Percentiles rank a stretch among this genome's conserved stretches.
phyloP scores from a whole-genome alignment of 2,329 filamentous ascomycete genomes.

The Phialophora expanda region DNA sequence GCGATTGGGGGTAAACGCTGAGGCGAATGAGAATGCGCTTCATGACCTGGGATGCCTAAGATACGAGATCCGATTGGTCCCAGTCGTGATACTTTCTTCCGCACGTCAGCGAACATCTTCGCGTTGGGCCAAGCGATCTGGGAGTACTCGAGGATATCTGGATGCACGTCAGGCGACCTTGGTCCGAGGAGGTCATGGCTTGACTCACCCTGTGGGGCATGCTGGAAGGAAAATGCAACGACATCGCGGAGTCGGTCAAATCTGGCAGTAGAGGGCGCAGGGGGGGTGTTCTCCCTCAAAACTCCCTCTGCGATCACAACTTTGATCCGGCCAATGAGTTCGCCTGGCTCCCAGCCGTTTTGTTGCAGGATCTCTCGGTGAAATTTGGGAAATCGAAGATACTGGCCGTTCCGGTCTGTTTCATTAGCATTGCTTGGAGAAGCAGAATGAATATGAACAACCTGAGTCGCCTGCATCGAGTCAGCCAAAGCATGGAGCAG shows the following conservation, averaged over 20 bases:
- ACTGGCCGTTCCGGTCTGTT: slow-evolving; percentile 20
- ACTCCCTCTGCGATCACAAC: slow-evolving; percentile 77
- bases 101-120: slow-evolving; percentile 62
- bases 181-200: neutral
- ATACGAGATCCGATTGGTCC: slow-evolving; percentile 43
- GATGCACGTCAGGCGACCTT: slow-evolving; percentile 6
- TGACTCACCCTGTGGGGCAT: slow-evolving; percentile 73
- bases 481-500: slow-evolving; percentile 13
- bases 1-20: slow-evolving; percentile 45
- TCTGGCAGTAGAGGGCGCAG: slow-evolving; percentile 32
- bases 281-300: slow-evolving; percentile 47
- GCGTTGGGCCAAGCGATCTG: slow-evolving; percentile 81
- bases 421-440: slow-evolving; percentile 10
- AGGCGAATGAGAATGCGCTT: slow-evolving; percentile 69
- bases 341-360: slow-evolving; percentile 72
- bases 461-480: slow-evolving; percentile 22
- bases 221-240: slow-evolving; percentile 81
- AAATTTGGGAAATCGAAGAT: slow-evolving; percentile 74
- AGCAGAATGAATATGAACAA: slow-evolving; percentile 4
- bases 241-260: slow-evolving; percentile 74
- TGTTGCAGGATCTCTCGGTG: slow-evolving; percentile 71
- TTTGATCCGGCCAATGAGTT: slow-evolving; percentile 75
- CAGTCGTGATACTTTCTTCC: slow-evolving; percentile 46
- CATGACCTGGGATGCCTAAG: slow-evolving; percentile 39
- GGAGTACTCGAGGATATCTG: slow-evolving; percentile 74